Base-by-base conservation (phyloP, 441 rosid species). In the Gossypium gossypioides region DNA sequence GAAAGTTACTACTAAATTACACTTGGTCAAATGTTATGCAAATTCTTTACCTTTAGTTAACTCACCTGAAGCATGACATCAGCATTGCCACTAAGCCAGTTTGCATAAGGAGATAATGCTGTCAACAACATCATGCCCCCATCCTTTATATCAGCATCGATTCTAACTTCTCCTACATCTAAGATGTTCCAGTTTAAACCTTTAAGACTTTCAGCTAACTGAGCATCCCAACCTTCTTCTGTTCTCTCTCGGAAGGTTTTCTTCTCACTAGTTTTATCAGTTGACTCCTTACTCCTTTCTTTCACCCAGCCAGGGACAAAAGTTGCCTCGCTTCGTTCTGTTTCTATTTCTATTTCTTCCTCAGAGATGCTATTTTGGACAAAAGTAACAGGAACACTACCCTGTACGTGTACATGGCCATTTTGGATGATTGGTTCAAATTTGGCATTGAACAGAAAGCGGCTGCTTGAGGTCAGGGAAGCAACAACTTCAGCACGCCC, bases 401-500 rank as follows among this genome's bases (percentile, higher is more conserved):
- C 99, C 81, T 96, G 96, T 78, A 96, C 75, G 79, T 96, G 96
- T 18, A 96, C 99, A 78, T 96, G 96, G 21, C 99, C 99, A 80
- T 84, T 92, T 79, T 96, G 97, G 77, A 91, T 78, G 60, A 81
- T 68, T 55, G 99, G 99, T 82, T 91, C 98, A 62, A 91, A 88
- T 82, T 91, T 96, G 59, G 98, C 97, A 80, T 92, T 96, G 84
- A 96, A 96, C 55, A 96, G 84, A 82, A 96, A 90, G 74, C 99
- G 98, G 71, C 98, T 90, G 66, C 84, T 83, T 22, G 99, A 88
- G 75, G 97, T 96, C 67, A 96, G 83, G 65, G 98, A 96, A 68
- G 98, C 98, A 82, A 92, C 97, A 80, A 92, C 81, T 79, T 96
- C 99, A 76, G 99, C 99, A 71, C 96, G 90, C 76, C 98, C 98